Conservation (phyloP, 352 stramenopile species). For the Elongisporangium anandrum region DNA sequence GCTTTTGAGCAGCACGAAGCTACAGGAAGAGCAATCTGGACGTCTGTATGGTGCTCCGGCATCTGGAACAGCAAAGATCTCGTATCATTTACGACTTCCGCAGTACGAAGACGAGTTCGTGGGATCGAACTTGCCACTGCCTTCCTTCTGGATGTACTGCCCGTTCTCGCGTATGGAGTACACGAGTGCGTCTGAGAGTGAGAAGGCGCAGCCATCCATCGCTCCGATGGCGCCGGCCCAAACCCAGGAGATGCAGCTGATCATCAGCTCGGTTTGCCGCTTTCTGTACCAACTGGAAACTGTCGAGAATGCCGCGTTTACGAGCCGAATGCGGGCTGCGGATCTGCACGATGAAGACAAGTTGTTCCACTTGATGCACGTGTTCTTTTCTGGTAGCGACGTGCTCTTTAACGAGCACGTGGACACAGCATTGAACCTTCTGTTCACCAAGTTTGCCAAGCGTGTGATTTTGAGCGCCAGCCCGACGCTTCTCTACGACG, state of each 20-base stretch:
- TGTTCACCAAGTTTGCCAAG: conserved; percentile 42
- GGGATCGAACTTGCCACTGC: conserved; percentile 52
- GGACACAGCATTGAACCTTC: conserved; percentile 36
- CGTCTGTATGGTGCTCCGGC: conserved; percentile 22
- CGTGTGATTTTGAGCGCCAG: conserved; percentile 15
- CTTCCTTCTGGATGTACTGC: conserved; percentile 65
- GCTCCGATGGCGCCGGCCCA: conserved; percentile 22
- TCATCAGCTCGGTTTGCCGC: conserved; percentile 59
- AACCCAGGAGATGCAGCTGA: conserved; percentile 67
- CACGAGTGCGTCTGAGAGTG: conserved; percentile 6
- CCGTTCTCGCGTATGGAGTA: conserved; percentile 71
- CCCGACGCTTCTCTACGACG: conserved; percentile 31
- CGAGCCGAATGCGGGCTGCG: conserved; percentile 1
- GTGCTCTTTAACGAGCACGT: conserved; percentile 70
- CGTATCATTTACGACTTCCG: conserved; percentile 54
- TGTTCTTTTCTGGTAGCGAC: conserved; percentile 68
- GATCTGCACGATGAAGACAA: conserved; percentile 53
- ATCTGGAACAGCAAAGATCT: conserved; percentile 19
- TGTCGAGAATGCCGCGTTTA: neutral
- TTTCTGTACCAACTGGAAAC: conserved; percentile 60
- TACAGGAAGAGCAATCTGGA: conserved; percentile 50
- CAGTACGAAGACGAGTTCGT: conserved; percentile 49
- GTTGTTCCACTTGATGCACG: conserved; percentile 67
- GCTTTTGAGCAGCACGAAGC: conserved; percentile 45
- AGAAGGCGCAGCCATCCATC: neutral